Evolutionary conservation across 495 filamentous ascomycete genomes (phyloP).

Genomic region (Lasiosphaeria ovina): DNA sequence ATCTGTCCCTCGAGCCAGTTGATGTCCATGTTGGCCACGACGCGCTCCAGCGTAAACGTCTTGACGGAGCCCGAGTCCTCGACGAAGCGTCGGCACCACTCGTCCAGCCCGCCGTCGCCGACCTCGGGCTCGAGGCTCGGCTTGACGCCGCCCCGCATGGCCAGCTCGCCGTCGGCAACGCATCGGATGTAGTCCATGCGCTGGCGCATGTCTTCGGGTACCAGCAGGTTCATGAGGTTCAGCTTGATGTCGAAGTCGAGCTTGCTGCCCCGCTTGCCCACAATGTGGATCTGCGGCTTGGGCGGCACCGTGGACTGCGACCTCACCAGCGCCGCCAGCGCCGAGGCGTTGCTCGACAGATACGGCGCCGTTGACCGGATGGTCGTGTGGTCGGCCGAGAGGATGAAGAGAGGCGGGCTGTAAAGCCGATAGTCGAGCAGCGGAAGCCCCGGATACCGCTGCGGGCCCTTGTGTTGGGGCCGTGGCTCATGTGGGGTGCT

Average conservation of each 20-base stretch:
- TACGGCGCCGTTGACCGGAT: slow-evolving; percentile 42
- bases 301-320: slow-evolving; percentile 49
- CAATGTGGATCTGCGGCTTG: slow-evolving; percentile 49
- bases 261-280: slow-evolving; percentile 34
- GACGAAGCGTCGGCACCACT: slow-evolving; percentile 49
- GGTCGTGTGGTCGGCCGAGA: slow-evolving; percentile 46
- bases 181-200: slow-evolving; percentile 54
- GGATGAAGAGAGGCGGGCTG: slow-evolving; percentile 43
- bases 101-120: slow-evolving; percentile 43
- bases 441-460: slow-evolving; percentile 46
- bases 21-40: slow-evolving; percentile 50
- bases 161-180: slow-evolving; percentile 47
- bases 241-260: slow-evolving; percentile 51
- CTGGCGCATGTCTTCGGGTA: slow-evolving; percentile 36
- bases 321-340: slow-evolving; percentile 44
- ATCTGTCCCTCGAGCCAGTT: slow-evolving; percentile 53
- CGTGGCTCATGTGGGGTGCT: slow-evolving; percentile 21
- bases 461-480: slow-evolving; percentile 28
- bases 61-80: slow-evolving; percentile 47
- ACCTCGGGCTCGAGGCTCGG: slow-evolving; percentile 37
- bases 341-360: slow-evolving; percentile 40
- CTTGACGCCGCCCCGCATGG: slow-evolving; percentile 45
- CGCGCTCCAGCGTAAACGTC: slow-evolving; percentile 48
- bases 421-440: slow-evolving; percentile 51
- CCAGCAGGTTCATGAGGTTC: slow-evolving; percentile 52